Evolutionary conservation across 345 rosid species (phyloP).

Genomic region (Salix dunnii): DNA sequence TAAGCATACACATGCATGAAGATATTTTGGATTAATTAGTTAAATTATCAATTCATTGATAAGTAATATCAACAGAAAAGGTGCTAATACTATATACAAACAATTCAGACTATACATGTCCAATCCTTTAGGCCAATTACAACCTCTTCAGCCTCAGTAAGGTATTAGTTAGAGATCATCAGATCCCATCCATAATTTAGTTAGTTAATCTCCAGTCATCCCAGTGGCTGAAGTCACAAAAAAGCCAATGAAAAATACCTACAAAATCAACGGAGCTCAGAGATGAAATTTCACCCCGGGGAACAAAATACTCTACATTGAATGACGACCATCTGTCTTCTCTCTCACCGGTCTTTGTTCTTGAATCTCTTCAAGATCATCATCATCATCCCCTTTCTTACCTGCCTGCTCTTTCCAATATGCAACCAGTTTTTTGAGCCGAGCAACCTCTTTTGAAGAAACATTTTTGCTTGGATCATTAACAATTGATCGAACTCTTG

Average conservation of each 20-base stretch:
- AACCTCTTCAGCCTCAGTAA: not conserved
- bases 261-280: not conserved
- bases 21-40: not conserved
- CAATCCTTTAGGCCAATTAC: slow-evolving; percentile 4
- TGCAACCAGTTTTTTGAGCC: slow-evolving; percentile 74
- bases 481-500: slow-evolving; percentile 82
- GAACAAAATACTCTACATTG: slow-evolving; percentile 31
- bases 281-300: not conserved
- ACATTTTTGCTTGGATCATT: slow-evolving; percentile 89
- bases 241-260: not conserved
- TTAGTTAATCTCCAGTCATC: not conserved
- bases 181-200: not conserved
- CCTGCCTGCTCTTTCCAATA: slow-evolving; percentile 96
- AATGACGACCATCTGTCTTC: slow-evolving; percentile 52
- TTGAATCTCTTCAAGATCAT: slow-evolving; percentile 78
- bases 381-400: slow-evolving; percentile 68
- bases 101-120: slow-evolving; percentile 11
- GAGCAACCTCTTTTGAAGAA: slow-evolving; percentile 77
- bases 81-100: slow-evolving; percentile 4
- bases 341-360: slow-evolving; percentile 52
- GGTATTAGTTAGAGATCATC: not conserved
- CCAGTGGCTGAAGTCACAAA: not conserved
- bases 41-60: not conserved
- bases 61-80: not conserved
- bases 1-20: not conserved